phyloP scores from a whole-genome alignment of 768 basidiomycete genomes.

The Lactarius hatsudake region DNA sequence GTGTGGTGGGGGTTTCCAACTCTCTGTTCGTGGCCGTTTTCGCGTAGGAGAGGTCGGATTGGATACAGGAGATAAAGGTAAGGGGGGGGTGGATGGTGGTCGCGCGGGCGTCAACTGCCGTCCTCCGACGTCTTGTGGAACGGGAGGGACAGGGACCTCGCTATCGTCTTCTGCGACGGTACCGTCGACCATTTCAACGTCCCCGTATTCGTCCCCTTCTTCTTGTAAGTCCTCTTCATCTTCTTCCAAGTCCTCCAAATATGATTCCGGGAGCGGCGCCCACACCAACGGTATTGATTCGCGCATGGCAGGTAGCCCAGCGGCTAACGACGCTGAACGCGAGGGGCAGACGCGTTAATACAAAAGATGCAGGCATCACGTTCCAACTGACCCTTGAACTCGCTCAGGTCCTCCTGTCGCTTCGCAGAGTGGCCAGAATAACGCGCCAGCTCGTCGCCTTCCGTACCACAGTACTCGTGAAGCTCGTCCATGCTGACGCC shows the following conservation, averaged over 20 bases:
- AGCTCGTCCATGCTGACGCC: constrained; percentile 72
- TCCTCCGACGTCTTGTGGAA: constrained; percentile 18
- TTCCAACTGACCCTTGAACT: constrained; percentile 60
- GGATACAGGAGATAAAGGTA: constrained; percentile 56
- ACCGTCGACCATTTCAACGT: constrained; percentile 25
- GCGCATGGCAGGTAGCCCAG: constrained; percentile 52
- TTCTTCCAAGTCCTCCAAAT: constrained; percentile 34
- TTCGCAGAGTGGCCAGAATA: constrained; percentile 63
- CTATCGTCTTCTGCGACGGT: constrained; percentile 17
- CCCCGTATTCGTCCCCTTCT: constrained; percentile 27
- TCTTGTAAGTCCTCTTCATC: constrained; percentile 35
- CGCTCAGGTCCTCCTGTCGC: constrained; percentile 68
- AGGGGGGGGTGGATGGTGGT: constrained; percentile 39
- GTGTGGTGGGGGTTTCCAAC: constrained; percentile 61
- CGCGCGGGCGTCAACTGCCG: constrained; percentile 26
- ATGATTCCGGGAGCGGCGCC: constrained; percentile 33
- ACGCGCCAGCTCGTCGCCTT: constrained; percentile 65
- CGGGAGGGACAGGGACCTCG: constrained; percentile 20
- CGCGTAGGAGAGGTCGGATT: constrained; percentile 55
- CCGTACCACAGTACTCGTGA: constrained; percentile 58
- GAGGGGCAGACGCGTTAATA: constrained; percentile 34
- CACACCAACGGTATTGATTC: constrained; percentile 54
- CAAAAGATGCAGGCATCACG: constrained; percentile 27
- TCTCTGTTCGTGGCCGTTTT: constrained; percentile 54
- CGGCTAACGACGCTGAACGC: constrained; percentile 54